Evolutionary conservation across 257 asterid genomes (phyloP).

Genomic region (Plectranthus barbatus): DNA sequence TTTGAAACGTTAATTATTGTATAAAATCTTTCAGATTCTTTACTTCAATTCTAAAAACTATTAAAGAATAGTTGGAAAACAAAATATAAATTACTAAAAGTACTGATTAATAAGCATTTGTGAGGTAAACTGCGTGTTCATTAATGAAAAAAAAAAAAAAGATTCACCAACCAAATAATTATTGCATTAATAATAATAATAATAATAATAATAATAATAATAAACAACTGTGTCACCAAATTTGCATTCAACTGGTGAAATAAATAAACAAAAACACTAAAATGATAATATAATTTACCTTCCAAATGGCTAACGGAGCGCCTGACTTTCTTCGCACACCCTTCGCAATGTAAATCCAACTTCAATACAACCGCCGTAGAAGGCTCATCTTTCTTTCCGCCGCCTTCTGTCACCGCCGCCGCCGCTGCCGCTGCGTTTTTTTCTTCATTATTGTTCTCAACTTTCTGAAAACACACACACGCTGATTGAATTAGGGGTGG

Average conservation of each 20-base stretch:
- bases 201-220: too few species aligned
- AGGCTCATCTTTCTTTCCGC: conserved; percentile 29
- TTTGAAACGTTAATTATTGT: too few species aligned
- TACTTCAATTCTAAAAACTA: too few species aligned
- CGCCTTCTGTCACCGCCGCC: conserved; percentile 29
- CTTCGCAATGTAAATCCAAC: conserved; percentile 84
- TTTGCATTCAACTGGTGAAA: not conserved
- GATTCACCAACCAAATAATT: not conserved
- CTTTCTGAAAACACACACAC: conserved; percentile 34
- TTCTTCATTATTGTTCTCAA: conserved; percentile 27
- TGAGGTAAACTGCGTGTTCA: too few species aligned
- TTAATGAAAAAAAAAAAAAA: not conserved
- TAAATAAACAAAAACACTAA: not conserved
- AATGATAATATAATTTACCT: conserved; percentile 27
- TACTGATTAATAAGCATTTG: too few species aligned
- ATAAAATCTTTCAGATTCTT: too few species aligned
- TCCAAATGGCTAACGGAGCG: conserved; percentile 43
- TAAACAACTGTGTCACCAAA: too few species aligned
- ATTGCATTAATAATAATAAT: not conserved
- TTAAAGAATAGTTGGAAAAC: too few species aligned
- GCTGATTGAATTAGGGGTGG: not conserved
- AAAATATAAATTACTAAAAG: too few species aligned
- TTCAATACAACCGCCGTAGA: conserved; percentile 45
- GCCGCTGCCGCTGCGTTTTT: conserved; percentile 26
- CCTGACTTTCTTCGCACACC: conserved; percentile 85